A percentile compares a stretch with the other conserved stretches of the same genome.
phyloP scores from a whole-genome alignment of 202 grass and related monocot species.

The Setaria italica region DNA sequence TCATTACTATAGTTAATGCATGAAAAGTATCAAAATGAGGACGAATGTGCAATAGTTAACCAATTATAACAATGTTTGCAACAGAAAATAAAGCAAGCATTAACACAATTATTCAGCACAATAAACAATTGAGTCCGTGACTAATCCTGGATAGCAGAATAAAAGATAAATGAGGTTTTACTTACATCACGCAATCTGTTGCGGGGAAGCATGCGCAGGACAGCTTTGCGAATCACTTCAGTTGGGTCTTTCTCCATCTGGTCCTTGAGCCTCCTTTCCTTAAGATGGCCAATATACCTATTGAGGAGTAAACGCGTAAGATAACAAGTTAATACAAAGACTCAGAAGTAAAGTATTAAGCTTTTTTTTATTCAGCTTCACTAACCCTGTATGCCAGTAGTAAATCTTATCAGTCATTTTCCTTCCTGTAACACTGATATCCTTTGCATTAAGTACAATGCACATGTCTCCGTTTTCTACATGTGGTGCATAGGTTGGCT shows the following conservation, averaged over 20 bases:
- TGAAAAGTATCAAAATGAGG: neutral
- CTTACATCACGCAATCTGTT: slow-evolving; percentile 97
- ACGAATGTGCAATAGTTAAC: neutral
- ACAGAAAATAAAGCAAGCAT: neutral
- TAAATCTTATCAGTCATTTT: slow-evolving; percentile 97
- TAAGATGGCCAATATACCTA: slow-evolving; percentile 92
- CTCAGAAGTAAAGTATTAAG: neutral
- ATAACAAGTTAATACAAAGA: slow-evolving; percentile 11
- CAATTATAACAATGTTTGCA: neutral
- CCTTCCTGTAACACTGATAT: slow-evolving; percentile 81
- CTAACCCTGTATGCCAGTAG: slow-evolving; percentile 95
- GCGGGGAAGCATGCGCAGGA: slow-evolving; percentile 90
- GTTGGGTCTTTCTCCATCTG: slow-evolving; percentile 93
- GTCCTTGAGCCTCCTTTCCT: slow-evolving; percentile 92
- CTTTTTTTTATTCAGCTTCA: slow-evolving; percentile 5
- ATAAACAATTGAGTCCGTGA: neutral
- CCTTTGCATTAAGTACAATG: slow-evolving; percentile 90
- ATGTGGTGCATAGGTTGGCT: slow-evolving; percentile 88
- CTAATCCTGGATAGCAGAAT: neutral
- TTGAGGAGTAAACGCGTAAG: neutral
- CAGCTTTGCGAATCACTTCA: slow-evolving; percentile 95
- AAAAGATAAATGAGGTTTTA: slow-evolving; percentile 38
- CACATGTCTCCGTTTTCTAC: slow-evolving; percentile 97
- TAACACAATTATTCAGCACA: neutral
- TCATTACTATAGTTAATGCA: neutral